phyloP scores from a whole-genome alignment of 768 basidiomycete genomes.

The Boletus rufocinnamomeus region DNA sequence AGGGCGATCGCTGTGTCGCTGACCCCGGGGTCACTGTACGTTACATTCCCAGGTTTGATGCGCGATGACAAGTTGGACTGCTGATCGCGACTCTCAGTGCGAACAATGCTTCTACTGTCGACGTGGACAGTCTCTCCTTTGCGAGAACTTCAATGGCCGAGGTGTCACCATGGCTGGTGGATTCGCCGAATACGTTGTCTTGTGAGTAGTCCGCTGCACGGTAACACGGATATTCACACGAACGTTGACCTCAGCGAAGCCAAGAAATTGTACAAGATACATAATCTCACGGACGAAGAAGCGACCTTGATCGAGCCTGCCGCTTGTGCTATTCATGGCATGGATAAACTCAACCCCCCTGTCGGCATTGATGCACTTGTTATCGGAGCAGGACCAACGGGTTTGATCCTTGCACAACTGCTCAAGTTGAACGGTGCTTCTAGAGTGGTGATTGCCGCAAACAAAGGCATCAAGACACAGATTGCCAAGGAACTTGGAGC shows the following conservation, averaged over 20 bases:
- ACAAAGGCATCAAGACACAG: slow-evolving; percentile 86
- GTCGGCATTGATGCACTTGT: slow-evolving; percentile 81
- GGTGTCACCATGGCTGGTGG: slow-evolving; percentile 81
- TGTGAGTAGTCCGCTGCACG: slow-evolving; percentile 46
- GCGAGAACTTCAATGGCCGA: slow-evolving; percentile 77
- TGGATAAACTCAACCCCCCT: slow-evolving; percentile 77
- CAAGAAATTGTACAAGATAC: slow-evolving; percentile 78
- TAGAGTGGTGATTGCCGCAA: slow-evolving; percentile 77
- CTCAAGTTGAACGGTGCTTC: slow-evolving; percentile 83
- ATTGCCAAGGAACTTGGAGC: slow-evolving; percentile 75
- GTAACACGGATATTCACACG: background rate
- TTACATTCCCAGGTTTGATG: slow-evolving; percentile 11
- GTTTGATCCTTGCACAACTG: slow-evolving; percentile 82
- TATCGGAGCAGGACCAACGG: slow-evolving; percentile 84
- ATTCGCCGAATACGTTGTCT: slow-evolving; percentile 83
- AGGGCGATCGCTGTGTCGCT: slow-evolving; percentile 80
- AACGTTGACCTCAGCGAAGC: slow-evolving; percentile 44
- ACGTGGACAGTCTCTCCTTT: slow-evolving; percentile 71
- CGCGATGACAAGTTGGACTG: background rate
- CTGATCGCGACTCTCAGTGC: slow-evolving; percentile 47
- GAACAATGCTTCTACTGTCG: slow-evolving; percentile 84
- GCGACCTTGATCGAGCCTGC: slow-evolving; percentile 85
- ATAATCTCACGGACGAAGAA: slow-evolving; percentile 83
- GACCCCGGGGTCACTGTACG: slow-evolving; percentile 71
- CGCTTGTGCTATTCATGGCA: slow-evolving; percentile 84